Evolutionary conservation across 192 early-diverging fungal species (phyloP), one percentile per base, ranked within the genome.

Genomic region (Backusella morwellensis): DNA sequence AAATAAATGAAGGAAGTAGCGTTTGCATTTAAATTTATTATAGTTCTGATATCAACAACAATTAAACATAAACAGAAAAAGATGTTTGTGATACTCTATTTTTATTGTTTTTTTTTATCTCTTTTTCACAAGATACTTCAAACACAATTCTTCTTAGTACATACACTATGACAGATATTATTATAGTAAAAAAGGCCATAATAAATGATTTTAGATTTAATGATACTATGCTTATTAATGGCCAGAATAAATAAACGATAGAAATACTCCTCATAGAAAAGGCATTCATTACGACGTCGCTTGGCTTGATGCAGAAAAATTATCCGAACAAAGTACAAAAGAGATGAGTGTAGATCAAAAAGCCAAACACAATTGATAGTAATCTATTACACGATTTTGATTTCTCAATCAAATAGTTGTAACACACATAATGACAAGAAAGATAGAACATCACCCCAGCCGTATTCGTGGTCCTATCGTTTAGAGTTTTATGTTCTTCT

Each of bases 361-460:
- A 63, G 21, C 56, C 26, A 63, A 23, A 5, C 23, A 12, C 3
- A 15, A 29, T 29, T 29, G 56, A 63, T 63, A 63, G 23, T 23
- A 29, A 63, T 63, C 26, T 63, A 63, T 63, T 63, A 63, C 56
- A 63, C 56, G 56, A 63, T 63, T 63, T 63, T 63, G 23, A 63
- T 63, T 63, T 63, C 54, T 63, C 56, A 63, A 63, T 63, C 56
- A 63, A 63, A 63, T 26, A 63, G 11, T 11, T 29, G 56, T 63
- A 26, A 63, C 56, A 63, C 56, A 23, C 11, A 26, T 6, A 50
- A n/a, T 50, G 47, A 50, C 47, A 50, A 50, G 47, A 50, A 50
- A 50, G 47, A 50, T 50, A 50, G 6, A 50, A n/a, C 15, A n/a
- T n/a, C 21, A 50, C 47, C 19, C 47, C 47, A 47, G 14, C 6